Percentiles rank a stretch among this genome's conserved stretches.
These are phyloP conservation scores for Lepraria neglecta DNA, from an alignment of 495 filamentous ascomycete genomes.

Conservation along the genomic window DNA sequence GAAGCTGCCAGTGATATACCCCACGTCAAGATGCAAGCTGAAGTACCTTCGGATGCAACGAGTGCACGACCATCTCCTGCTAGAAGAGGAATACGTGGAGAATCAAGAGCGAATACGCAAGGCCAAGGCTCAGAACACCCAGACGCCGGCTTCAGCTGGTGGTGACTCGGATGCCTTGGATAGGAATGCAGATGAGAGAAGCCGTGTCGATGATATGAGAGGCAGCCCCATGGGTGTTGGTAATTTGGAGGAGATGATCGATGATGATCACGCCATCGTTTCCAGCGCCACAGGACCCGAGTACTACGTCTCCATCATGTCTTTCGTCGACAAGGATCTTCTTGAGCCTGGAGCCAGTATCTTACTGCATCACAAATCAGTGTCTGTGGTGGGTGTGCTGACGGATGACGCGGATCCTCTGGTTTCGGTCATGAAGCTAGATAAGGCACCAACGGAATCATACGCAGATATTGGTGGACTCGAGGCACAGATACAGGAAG, in stretches of 20 bases:
- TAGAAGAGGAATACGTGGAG: constrained; percentile 98
- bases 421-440: constrained; percentile 98
- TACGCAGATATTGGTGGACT: constrained; percentile 98
- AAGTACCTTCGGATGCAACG: constrained; percentile 96
- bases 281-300: constrained; percentile 95
- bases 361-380: constrained; percentile 92
- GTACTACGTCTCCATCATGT: constrained; percentile 99
- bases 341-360: constrained; percentile 95
- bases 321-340: constrained; percentile 98
- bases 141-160: constrained; percentile 47
- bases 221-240: constrained; percentile 98
- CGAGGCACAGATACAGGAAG: constrained; percentile 94
- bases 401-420: constrained; percentile 95
- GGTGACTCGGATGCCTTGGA: constrained; percentile 61
- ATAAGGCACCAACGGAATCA: constrained; percentile 96
- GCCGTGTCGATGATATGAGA: constrained; percentile 96
- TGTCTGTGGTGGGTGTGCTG: constrained; percentile 94
- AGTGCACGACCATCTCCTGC: constrained; percentile 91
- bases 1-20: constrained; percentile 89
- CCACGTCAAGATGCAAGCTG: constrained; percentile 94
- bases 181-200: constrained; percentile 88
- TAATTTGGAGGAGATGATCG: constrained; percentile 97
- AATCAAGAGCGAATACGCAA: constrained; percentile 95
- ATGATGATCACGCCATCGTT: constrained; percentile 98
- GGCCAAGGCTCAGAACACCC: constrained; percentile 73